Evolutionary conservation across 768 basidiomycete genomes (phyloP), one percentile per base, ranked within the genome.

Genomic region (Polyporus arcularius): DNA sequence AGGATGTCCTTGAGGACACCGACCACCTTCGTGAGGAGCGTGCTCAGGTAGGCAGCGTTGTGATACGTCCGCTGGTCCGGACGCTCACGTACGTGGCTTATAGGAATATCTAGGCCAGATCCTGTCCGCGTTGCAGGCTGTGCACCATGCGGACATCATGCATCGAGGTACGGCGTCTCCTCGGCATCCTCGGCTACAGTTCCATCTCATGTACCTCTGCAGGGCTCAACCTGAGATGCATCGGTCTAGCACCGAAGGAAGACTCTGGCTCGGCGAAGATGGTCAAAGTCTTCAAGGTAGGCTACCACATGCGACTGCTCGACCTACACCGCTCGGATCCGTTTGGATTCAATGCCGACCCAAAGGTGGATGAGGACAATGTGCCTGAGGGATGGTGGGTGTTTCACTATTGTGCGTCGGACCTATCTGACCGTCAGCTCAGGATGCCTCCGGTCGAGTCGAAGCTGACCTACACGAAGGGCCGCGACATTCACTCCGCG

Each of bases 311-410:
- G 5, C 82, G 82, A 0, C 78, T 98, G 35, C 76, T 88, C 28
- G 94, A 96, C 69, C 75, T 95, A 35, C 89, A 96, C 68, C 80
- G 86, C 16, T 96, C 95, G 3, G 94, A 97, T 66, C 84, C 87
- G 0, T 92, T 96, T 65, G 82, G 82, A 4, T 60, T 58, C 68
- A 75, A 12, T 65, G 73, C 70, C 3, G 61, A 67, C 16, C 43
- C 60, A 18, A 61, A 58, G 32, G 54, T 63, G 15, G 72, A 76
- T 21, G 71, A 72, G 28, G 65, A 68, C 28, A 65, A 50, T 31
- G 67, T 76, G 12, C 77, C 80, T 46, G 72, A 80, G 73, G 65
- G 77, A 74, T 74, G 89, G 89, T 74, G 70, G 74, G 67, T 80
- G 6, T 21, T 70, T 62, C 14, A 10, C 30, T 51, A 30, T 39